Base-by-base conservation (phyloP, 768 basidiomycete species). In the Xanthoconium stramineum region DNA sequence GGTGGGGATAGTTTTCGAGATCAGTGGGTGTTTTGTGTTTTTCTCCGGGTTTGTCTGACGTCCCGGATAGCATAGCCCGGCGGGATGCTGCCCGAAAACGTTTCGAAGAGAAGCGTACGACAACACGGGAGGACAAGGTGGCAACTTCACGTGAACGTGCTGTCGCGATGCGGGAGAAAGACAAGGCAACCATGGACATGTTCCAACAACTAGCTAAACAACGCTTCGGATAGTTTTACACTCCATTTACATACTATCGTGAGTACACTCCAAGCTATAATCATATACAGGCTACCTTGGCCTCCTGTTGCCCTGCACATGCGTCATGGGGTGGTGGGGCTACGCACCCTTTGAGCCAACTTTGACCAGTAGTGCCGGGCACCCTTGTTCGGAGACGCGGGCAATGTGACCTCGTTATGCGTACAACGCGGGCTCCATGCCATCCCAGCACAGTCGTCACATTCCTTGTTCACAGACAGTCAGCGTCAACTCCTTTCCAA, bases 181-280 rank as follows among this genome's bases (percentile, higher is more conserved):
- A 97, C 65, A 86, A 85, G 69, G 89, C 85, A 17, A 97, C 93
- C 0, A 98, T 98, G 92, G 92, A 92, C 55, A 95, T 94, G 93
- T 94, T 97, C 72, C 90, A 90, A 72, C 84, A 88, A 61, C 75
- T 96, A 68, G 94, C 94, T n/a, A 93, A 89, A 69, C 80, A 89
- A 65, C 77, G 89, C 53, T 96, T 91, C 62, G 93, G 92, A 32
- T 92, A 70, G 80, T 40, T 20, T 43, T 49, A 55, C 45, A 54
- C 10, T 13, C 15, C 24, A 33, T n/a, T 37, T 44, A 47, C 47
- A 47, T 36, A 36, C 36, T 36, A 24, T 36, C 20, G 20, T 47
- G 33, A 47, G 47, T 47, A 47, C 33, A 36, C 47, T 36, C 17
- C 19, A 47, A 14, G 19, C 6, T 20, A 33, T 15, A 11, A 11